Evolutionary conservation across 1,139 yeast genomes (phyloP).

Genomic region (Blastobotrys buckinghamii): DNA sequence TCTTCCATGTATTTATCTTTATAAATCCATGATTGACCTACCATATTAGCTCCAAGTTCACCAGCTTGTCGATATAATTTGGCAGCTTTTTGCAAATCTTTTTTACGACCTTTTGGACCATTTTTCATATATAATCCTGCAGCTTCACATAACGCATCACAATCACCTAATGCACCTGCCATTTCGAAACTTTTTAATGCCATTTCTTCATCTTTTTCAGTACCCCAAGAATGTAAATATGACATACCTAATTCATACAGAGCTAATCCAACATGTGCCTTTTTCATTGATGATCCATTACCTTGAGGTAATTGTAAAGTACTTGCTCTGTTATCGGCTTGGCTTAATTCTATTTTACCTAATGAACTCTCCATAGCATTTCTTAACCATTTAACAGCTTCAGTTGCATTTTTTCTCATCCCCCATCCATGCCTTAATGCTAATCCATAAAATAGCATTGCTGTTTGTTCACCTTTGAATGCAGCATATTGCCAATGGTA

Average conservation of each 20-base stretch:
- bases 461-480: constrained; percentile 53
- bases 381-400: constrained; percentile 58
- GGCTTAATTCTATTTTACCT: constrained; percentile 11
- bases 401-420: constrained; percentile 50
- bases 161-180: constrained; percentile 65
- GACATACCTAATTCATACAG: constrained; percentile 58
- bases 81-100: constrained; percentile 60
- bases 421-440: constrained; percentile 71
- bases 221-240: constrained; percentile 57
- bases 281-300: constrained; percentile 21
- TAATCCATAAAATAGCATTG: constrained; percentile 66
- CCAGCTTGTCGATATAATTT: constrained; percentile 68
- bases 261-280: constrained; percentile 37
- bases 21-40: constrained; percentile 76
- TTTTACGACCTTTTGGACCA: constrained; percentile 48
- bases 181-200: constrained; percentile 59
- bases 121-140: constrained; percentile 65
- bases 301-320: constrained; percentile 12
- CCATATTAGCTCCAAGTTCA: constrained; percentile 53
- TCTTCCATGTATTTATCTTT: constrained; percentile 55
- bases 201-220: constrained; percentile 46
- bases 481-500: constrained; percentile 63
- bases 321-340: not conserved
- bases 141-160: constrained; percentile 63
- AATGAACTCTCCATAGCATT: constrained; percentile 37